Percentiles rank a stretch among this genome's conserved stretches.
These are phyloP conservation scores for Xylariales sp. DNA, from an alignment of 2,329 filamentous ascomycete genomes.

Conservation along the genomic window DNA sequence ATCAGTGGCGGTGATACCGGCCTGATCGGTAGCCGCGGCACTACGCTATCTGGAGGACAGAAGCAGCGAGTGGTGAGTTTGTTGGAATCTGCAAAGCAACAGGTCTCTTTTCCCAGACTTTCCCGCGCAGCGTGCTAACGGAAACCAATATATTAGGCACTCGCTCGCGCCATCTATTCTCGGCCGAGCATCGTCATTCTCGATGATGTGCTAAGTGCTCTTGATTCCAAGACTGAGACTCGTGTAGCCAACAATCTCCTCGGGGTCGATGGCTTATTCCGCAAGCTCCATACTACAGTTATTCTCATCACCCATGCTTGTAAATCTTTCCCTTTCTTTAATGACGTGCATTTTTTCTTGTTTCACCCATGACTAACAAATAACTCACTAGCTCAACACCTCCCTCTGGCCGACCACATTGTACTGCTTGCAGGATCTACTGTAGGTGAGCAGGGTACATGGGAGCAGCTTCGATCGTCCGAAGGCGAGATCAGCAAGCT, in stretches of 20 bases:
- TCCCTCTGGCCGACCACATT: constrained; percentile 3
- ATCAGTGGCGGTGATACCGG: constrained; percentile 17
- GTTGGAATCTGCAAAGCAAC: too few species aligned
- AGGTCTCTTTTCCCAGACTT: constrained; percentile 2
- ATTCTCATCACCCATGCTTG: constrained; percentile 3
- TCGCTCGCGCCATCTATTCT: constrained; percentile 30
- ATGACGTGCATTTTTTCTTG: too few species aligned
- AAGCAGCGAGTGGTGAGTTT: constrained; percentile 22
- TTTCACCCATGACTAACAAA: too few species aligned
- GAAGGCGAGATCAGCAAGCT: not conserved
- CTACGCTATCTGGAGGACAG: constrained; percentile 24
- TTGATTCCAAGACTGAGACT: constrained; percentile 28
- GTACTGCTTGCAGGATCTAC: not conserved
- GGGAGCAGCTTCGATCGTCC: not conserved
- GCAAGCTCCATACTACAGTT: constrained; percentile 22
- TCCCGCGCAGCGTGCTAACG: too few species aligned
- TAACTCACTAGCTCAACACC: constrained; percentile 3
- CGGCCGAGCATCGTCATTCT: constrained; percentile 22
- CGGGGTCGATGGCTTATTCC: constrained; percentile 22
- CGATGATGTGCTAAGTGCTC: constrained; percentile 31
- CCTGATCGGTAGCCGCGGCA: constrained; percentile 13
- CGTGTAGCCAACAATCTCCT: constrained; percentile 24
- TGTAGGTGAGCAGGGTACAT: constrained; percentile 1
- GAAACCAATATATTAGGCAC: constrained; percentile 18
- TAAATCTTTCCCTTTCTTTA: too few species aligned